phyloP scores from a whole-genome alignment of 2,329 filamentous ascomycete genomes.

The Aspergillus sp. region DNA sequence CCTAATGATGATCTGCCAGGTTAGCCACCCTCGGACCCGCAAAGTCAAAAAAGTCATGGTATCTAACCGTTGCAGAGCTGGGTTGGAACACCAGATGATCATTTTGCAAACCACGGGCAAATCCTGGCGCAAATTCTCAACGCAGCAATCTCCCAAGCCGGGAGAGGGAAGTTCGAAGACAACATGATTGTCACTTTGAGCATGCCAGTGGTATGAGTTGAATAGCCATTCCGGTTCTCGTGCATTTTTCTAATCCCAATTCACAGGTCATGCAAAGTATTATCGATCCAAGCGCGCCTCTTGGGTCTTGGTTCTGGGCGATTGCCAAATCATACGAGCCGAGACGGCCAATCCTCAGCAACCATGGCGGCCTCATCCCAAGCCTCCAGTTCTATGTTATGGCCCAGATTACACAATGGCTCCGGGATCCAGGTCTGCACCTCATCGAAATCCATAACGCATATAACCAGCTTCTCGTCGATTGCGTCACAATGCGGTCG shows the following conservation, averaged over 20 bases:
- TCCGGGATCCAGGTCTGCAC: constrained; percentile 2
- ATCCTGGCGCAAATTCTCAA: constrained; percentile 23
- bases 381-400: constrained; percentile 17
- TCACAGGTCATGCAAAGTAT: constrained; percentile 24
- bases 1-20: constrained; percentile 31
- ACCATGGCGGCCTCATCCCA: constrained; percentile 6
- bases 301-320: constrained; percentile 19
- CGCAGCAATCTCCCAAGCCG: constrained; percentile 15
- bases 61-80: constrained; percentile 19
- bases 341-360: not conserved
- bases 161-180: constrained; percentile 17
- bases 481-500: constrained; percentile 12
- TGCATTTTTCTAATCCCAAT: not conserved
- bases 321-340: constrained; percentile 5
- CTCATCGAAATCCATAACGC: not conserved
- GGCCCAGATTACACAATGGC: constrained; percentile 8
- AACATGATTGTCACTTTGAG: constrained; percentile 22
- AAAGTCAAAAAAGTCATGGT: not conserved
- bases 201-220: constrained; percentile 21
- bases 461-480: constrained; percentile 17
- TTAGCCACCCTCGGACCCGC: constrained; percentile 1
- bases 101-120: constrained; percentile 18
- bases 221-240: not conserved
- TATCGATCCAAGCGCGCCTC: constrained; percentile 19
- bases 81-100: constrained; percentile 20